Percentiles rank a stretch among this genome's conserved stretches.
Conservation (phyloP, 148 eudicot genomes). For the Camellia japonica region DNA sequence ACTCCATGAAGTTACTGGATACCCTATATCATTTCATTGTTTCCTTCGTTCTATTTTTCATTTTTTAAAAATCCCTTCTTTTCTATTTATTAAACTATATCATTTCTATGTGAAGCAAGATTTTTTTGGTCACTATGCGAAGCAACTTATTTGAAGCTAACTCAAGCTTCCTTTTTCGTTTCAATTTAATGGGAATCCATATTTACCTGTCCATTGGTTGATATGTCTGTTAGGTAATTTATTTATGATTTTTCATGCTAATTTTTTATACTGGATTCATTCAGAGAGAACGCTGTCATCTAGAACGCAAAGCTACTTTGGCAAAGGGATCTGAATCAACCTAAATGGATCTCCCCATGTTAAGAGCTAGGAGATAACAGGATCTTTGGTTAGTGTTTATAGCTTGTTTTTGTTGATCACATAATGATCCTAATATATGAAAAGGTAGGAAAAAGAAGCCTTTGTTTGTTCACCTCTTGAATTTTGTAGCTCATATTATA, state of each 20-base stretch:
- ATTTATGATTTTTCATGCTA: not conserved
- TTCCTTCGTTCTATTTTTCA: too few species aligned
- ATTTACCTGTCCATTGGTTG: not conserved
- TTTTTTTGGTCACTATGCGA: too few species aligned
- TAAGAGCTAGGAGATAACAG: not conserved
- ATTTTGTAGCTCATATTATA: not conserved
- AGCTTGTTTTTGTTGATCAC: not conserved
- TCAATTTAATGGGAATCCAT: not conserved
- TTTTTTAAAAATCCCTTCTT: too few species aligned
- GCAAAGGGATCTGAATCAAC: constrained; percentile 22
- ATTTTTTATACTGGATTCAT: constrained; percentile 13
- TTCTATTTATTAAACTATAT: too few species aligned
- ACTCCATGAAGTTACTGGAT: too few species aligned
- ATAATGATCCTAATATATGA: not conserved
- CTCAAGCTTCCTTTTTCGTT: not conserved
- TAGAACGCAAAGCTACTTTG: constrained; percentile 47
- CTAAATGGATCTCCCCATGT: not conserved
- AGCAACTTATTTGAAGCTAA: too few species aligned
- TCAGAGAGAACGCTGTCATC: constrained; percentile 47
- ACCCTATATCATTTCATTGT: too few species aligned
- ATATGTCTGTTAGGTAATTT: not conserved
- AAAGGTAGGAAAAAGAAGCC: not conserved
- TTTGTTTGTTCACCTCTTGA: not conserved
- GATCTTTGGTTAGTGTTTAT: not conserved
- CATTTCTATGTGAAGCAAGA: too few species aligned